Evolutionary conservation across 495 filamentous ascomycete genomes (phyloP).

Genomic region (Xylaria longipes): DNA sequence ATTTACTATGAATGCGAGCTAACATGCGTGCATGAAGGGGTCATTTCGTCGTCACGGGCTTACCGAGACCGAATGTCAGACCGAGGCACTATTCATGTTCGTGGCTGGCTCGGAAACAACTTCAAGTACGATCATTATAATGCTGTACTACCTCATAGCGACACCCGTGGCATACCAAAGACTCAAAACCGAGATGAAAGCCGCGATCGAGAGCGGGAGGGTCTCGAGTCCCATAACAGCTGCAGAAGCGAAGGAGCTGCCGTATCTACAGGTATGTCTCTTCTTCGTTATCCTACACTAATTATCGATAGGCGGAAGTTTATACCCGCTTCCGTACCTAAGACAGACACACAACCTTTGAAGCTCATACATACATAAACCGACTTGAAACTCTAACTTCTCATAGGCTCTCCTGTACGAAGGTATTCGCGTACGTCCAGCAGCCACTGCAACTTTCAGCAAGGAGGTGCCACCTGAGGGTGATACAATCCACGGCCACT

Average conservation of each 20-base stretch:
- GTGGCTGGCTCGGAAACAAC: constrained; percentile 72
- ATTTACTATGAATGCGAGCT: constrained; percentile 18
- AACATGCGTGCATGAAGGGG: constrained; percentile 18
- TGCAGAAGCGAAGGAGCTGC: constrained; percentile 51
- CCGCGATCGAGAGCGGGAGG: constrained; percentile 39
- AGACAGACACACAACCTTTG: neutral
- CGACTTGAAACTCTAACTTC: constrained; percentile 43
- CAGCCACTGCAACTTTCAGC: constrained; percentile 52
- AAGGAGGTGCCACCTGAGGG: constrained; percentile 55
- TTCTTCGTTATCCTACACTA: neutral
- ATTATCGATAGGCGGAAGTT: constrained; percentile 31
- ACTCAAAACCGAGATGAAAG: constrained; percentile 64
- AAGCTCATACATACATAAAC: constrained; percentile 39
- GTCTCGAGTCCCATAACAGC: constrained; percentile 44
- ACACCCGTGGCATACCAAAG: constrained; percentile 54
- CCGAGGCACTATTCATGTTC: constrained; percentile 49
- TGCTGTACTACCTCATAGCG: constrained; percentile 60
- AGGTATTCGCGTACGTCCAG: constrained; percentile 53
- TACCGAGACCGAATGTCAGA: constrained; percentile 30
- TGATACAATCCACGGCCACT: constrained; percentile 56
- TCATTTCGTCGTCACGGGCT: constrained; percentile 36
- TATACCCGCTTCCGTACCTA: too few species aligned
- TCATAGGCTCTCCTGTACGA: constrained; percentile 52
- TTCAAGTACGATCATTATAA: constrained; percentile 60
- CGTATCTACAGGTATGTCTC: constrained; percentile 49